phyloP scores from a whole-genome alignment of 805 yeast species.

The Metschnikowia sp. region DNA sequence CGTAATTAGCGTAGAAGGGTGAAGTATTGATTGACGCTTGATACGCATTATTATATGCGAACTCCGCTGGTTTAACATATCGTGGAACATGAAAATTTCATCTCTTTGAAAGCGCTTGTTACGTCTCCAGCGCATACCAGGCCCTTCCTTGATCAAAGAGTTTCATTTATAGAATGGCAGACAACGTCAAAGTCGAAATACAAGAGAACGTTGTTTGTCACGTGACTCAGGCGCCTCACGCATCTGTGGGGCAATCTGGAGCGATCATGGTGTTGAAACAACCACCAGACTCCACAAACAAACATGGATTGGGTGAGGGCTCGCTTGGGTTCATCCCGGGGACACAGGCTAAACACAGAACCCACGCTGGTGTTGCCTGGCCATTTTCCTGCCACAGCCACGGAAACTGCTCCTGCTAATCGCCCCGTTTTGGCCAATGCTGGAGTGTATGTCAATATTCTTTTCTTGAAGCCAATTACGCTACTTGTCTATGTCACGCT shows the following conservation, averaged over 20 bases:
- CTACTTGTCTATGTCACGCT: not conserved
- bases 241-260: not conserved
- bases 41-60: not conserved
- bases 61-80: conserved; percentile 1
- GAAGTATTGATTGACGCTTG: too few species aligned
- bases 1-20: too few species aligned
- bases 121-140: too few species aligned
- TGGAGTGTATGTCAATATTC: not conserved
- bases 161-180: too few species aligned
- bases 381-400: conserved; percentile 4
- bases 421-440: conserved; percentile 1
- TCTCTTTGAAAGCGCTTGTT: too few species aligned
- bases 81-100: too few species aligned
- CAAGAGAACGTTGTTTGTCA: too few species aligned
- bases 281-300: too few species aligned
- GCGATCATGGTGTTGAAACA: not conserved
- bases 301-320: conserved; percentile 5
- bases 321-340: not conserved
- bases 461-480: conserved; percentile 5
- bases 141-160: too few species aligned
- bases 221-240: too few species aligned
- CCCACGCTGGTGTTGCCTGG: conserved; percentile 9
- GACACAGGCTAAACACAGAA: not conserved
- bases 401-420: not conserved
- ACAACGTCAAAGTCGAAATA: too few species aligned